phyloP scores from a whole-genome alignment of 2,329 filamentous ascomycete genomes.

The Cladophialophora yegresii region DNA sequence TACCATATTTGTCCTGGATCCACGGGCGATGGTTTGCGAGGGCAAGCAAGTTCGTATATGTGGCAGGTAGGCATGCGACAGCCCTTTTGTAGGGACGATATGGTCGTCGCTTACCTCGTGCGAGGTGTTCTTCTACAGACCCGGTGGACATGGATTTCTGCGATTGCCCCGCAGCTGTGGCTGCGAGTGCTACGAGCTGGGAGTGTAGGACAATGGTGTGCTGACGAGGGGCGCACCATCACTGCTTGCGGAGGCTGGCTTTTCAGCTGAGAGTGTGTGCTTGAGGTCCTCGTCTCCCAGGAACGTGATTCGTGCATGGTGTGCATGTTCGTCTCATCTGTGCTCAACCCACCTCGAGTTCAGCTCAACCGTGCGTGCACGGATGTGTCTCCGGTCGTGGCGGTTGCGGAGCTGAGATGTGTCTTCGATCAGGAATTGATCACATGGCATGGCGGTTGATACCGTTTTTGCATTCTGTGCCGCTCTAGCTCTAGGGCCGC shows the following conservation, averaged over 20 bases:
- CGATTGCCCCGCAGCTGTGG: conserved; percentile 2
- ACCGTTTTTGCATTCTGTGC: background rate
- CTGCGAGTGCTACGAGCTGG: conserved; percentile 5
- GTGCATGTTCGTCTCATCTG: background rate
- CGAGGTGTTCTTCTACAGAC: background rate
- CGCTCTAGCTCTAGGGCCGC: background rate
- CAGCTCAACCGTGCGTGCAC: background rate
- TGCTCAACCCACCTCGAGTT: background rate
- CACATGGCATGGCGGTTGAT: background rate
- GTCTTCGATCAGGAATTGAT: background rate
- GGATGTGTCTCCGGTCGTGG: background rate
- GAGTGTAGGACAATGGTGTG: background rate
- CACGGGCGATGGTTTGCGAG: background rate
- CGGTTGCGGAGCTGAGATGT: background rate
- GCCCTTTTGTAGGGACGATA: background rate
- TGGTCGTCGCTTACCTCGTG: background rate
- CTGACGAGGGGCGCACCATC: background rate
- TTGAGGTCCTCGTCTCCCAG: background rate
- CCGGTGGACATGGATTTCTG: background rate
- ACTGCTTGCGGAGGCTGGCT: background rate
- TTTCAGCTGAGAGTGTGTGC: background rate
- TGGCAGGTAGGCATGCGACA: background rate
- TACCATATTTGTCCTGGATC: background rate
- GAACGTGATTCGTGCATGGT: background rate
- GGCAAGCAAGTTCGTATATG: background rate